Base-by-base conservation (phyloP, 164 flowering plant species). In the Aristolochia fimbriata region DNA sequence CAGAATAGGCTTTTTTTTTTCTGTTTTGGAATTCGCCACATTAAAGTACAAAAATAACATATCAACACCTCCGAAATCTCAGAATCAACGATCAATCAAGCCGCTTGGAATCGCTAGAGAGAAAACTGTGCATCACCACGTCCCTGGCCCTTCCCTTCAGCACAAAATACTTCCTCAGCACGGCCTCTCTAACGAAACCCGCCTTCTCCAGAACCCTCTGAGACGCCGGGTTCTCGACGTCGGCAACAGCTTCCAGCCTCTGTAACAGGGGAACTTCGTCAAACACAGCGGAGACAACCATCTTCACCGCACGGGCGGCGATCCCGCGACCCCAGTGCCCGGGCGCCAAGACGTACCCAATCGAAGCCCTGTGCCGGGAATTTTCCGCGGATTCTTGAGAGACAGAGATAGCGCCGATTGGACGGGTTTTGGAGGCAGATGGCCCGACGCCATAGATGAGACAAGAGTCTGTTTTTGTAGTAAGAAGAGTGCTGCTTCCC, bases 171-270 rank as follows among this genome's bases (percentile, higher is more conserved):
- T 77, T 77, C 64, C 83, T 77, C 50, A 79, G 23, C 7, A 79
- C 2, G 33, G 77, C 83, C 43, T 81, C 82, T 59, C 41, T 73
- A 5, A 31, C 53, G 37, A 81, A 81, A 60, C 83, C 81, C 50
- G 57, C 73, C 55, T 77, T 81, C 71, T 81, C 81, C 30, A 81
- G 23, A 3, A 81, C 80, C 63, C 75, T 78, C 51, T 74, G 78
- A 15, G 82, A 78, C 6, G 65, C 79, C 41, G 13, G 51, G 58
- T 80, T 80, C 22, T 72, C 75, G 3, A 53, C 58, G 22, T 47
- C 61, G 24, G 62, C 79, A 51, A 68, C 55, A 11, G 76, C 80
- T 47, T 76, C 72, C 51, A 78, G 25, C 65, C 82, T 73, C 21
- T 69, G 60, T 59, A 81, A 11, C 6, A 61, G 41, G 14, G 78